A percentile compares a stretch with the other conserved stretches of the same genome.
Conservation (phyloP, 1,139 yeast genomes). For the Suhomyces bokatorum region DNA sequence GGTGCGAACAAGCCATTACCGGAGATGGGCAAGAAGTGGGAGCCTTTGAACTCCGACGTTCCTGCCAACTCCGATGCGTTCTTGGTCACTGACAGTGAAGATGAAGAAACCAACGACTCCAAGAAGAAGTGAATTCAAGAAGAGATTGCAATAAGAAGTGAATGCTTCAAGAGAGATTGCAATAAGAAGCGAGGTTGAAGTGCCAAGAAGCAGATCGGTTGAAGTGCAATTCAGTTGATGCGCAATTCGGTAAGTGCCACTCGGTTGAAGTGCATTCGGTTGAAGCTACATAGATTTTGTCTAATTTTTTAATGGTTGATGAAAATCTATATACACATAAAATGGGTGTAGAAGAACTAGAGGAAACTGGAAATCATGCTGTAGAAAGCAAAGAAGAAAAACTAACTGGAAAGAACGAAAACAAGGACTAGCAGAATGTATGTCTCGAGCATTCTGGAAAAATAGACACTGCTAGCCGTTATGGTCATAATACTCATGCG, state of each 20-base stretch:
- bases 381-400: conserved; percentile 7
- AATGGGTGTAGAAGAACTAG: conserved; percentile 11
- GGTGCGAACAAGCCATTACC: conserved; percentile 4
- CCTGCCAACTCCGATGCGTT: conserved; percentile 72
- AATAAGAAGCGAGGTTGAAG: too few species aligned
- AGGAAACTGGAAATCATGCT: conserved; percentile 3
- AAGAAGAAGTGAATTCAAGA: conserved; percentile 5
- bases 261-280: too few species aligned
- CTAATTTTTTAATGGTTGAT: conserved; percentile 4
- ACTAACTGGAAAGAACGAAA: conserved; percentile 7
- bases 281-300: background rate
- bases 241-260: too few species aligned
- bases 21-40: conserved; percentile 49
- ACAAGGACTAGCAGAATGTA: background rate
- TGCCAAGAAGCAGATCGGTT: too few species aligned
- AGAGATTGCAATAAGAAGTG: conserved; percentile 6
- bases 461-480: background rate
- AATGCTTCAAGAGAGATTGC: background rate
- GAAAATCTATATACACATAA: conserved; percentile 12
- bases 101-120: conserved; percentile 43
- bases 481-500: conserved; percentile 8
- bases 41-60: conserved; percentile 55
- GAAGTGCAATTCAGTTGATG: too few species aligned
- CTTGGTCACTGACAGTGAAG: conserved; percentile 77
- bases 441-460: background rate